These are phyloP conservation scores for Colletotrichum sp. DNA, from an alignment of 2,329 filamentous ascomycete species.

Conservation along the genomic window DNA sequence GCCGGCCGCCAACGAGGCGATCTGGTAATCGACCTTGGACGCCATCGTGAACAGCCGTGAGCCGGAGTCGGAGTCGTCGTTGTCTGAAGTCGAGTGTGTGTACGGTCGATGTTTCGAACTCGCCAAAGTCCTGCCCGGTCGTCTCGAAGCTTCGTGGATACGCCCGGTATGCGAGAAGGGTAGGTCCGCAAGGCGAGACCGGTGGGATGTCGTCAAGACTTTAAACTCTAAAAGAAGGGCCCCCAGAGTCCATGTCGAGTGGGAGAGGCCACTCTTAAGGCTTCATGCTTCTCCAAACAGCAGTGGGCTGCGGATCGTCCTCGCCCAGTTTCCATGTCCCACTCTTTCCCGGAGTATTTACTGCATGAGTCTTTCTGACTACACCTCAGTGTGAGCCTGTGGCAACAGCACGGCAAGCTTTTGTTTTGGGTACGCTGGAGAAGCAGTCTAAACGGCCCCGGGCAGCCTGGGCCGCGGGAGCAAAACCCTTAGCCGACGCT, in stretches of 20 bases:
- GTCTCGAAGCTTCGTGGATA: not conserved
- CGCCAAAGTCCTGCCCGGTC: not conserved
- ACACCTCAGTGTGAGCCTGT: not conserved
- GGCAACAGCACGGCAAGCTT: not conserved
- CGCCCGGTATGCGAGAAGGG: not conserved
- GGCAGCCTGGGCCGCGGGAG: not conserved
- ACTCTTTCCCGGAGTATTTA: not conserved
- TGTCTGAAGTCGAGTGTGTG: not conserved
- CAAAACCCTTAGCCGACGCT: not conserved
- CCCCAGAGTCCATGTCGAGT: not conserved
- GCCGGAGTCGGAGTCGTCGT: not conserved
- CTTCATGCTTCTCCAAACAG: not conserved
- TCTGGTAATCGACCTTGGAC: constrained; percentile 28
- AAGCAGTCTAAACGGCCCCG: not conserved
- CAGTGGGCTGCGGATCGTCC: not conserved
- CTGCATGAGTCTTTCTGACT: not conserved
- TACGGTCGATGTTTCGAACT: not conserved
- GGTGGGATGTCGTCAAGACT: not conserved
- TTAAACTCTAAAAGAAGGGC: not conserved
- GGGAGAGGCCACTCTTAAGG: not conserved
- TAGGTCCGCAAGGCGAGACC: not conserved
- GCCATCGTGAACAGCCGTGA: constrained; percentile 4
- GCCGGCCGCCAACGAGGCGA: constrained; percentile 34
- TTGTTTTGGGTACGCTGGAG: not conserved
- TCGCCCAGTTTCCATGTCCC: not conserved